phyloP scores from a whole-genome alignment of 2,329 filamentous ascomycete species.

The Fusarium staphyleae region DNA sequence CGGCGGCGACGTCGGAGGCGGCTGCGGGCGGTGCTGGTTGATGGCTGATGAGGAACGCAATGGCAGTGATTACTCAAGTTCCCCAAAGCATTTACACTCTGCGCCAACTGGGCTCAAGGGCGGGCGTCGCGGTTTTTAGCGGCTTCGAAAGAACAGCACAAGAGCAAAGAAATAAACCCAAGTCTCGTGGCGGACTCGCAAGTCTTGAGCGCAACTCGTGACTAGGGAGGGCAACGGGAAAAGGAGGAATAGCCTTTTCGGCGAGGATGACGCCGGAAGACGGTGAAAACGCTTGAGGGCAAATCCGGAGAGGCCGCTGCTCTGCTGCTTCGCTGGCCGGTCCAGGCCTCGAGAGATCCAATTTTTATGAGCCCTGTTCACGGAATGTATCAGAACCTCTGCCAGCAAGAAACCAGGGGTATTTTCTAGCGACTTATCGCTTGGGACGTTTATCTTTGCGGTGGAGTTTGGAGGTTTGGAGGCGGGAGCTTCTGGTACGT shows the following conservation, averaged over 20 bases:
- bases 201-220: conserved; percentile 9
- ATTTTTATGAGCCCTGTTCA: conserved; percentile 30
- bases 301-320: conserved; percentile 31
- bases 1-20: conserved; percentile 23
- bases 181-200: conserved; percentile 10
- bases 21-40: conserved; percentile 12
- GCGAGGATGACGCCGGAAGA: conserved; percentile 32
- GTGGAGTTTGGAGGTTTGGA: conserved; percentile 7
- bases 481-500: conserved; percentile 18
- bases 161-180: conserved; percentile 8
- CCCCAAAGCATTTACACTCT: conserved; percentile 14
- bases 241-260: conserved; percentile 24
- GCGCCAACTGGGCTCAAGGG: conserved; percentile 21
- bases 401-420: conserved; percentile 12
- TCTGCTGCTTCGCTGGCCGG: conserved; percentile 29
- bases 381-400: conserved; percentile 31
- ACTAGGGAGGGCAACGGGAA: conserved; percentile 20
- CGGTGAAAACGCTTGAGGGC: conserved; percentile 17
- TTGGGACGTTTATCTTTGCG: conserved; percentile 29
- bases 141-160: conserved; percentile 5
- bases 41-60: conserved; percentile 18
- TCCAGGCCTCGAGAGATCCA: conserved; percentile 32
- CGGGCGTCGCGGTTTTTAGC: conserved; percentile 1
- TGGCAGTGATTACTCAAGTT: conserved; percentile 6
- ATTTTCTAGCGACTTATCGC: conserved; percentile 21